Percentiles rank a stretch among this genome's conserved stretches.
Conservation (phyloP, 441 rosid genomes). For the Theobroma grandiflorum region DNA sequence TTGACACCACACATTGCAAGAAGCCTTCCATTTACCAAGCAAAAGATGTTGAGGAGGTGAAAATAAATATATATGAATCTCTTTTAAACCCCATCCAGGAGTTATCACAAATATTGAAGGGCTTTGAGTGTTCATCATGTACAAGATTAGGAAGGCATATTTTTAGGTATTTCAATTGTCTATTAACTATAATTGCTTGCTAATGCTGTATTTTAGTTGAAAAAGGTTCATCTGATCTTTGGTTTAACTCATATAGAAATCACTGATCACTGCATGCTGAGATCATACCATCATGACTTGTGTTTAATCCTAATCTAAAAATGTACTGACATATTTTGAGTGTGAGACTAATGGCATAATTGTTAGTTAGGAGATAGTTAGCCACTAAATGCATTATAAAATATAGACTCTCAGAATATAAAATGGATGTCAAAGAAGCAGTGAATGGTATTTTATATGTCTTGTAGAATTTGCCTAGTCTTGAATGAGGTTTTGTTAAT, state of each 20-base stretch:
- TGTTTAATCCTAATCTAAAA: neutral
- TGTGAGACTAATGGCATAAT: neutral
- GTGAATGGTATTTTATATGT: too few species aligned
- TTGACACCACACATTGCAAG: neutral
- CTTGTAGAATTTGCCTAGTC: too few species aligned
- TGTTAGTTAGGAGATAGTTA: neutral
- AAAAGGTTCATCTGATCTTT: neutral
- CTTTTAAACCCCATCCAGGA: conserved; percentile 24
- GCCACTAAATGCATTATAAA: neutral
- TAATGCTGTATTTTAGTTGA: neutral
- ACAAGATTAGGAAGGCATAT: conserved; percentile 45
- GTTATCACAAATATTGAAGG: conserved; percentile 37
- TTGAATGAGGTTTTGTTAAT: too few species aligned
- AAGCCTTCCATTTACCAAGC: conserved; percentile 13
- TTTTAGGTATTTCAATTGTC: conserved; percentile 47
- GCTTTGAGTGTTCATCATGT: conserved; percentile 48
- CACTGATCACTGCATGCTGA: neutral
- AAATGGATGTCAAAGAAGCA: neutral
- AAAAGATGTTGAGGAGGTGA: neutral
- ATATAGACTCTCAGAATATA: too few species aligned
- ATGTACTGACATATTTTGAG: neutral
- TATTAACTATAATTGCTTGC: neutral
- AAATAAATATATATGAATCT: conserved; percentile 1
- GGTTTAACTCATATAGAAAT: neutral
- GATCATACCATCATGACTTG: neutral